These are phyloP conservation scores for Isoetes taiwanensis DNA, from an alignment of 75 land plant genomes.

Conservation along the genomic window DNA sequence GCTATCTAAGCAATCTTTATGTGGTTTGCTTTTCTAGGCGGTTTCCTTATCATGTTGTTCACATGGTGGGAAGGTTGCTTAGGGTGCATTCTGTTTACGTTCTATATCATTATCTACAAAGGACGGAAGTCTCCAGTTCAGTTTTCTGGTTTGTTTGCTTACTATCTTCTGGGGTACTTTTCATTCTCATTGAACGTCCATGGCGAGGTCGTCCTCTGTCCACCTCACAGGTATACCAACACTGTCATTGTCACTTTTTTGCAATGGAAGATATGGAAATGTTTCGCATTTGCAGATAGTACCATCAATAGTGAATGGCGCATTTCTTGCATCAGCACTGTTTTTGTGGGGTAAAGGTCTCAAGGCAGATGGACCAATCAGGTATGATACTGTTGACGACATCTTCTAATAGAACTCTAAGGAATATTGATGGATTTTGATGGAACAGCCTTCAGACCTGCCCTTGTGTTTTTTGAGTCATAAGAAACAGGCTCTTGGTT, in stretches of 20 bases:
- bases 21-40: too few relatives aligned
- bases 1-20: too few relatives aligned
- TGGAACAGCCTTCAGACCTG: too few relatives aligned
- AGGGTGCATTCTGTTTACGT: conserved; percentile 85
- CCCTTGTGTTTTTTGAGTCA: not conserved
- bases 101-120: conserved; percentile 46
- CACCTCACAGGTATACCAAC: conserved; percentile 49
- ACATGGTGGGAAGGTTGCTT: conserved; percentile 61
- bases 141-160: conserved; percentile 62
- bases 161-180: conserved; percentile 45
- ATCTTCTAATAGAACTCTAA: too few relatives aligned
- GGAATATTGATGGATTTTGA: too few relatives aligned
- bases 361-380: conserved; percentile 70
- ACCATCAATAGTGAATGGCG: conserved; percentile 85
- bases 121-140: conserved; percentile 39
- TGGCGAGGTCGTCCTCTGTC: conserved; percentile 89
- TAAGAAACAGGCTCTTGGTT: not conserved
- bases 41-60: conserved; percentile 50
- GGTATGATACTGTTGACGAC: conserved; percentile 29
- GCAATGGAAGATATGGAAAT: conserved; percentile 2
- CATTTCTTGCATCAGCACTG: conserved; percentile 67
- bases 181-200: conserved; percentile 56
- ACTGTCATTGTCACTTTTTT: not conserved
- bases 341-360: conserved; percentile 88
- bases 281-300: conserved; percentile 38